A percentile compares a stretch with the other conserved stretches of the same genome.
Evolutionary conservation across 202 grass and related monocot genomes (phyloP).

Genomic region (Carex sylvatica): DNA sequence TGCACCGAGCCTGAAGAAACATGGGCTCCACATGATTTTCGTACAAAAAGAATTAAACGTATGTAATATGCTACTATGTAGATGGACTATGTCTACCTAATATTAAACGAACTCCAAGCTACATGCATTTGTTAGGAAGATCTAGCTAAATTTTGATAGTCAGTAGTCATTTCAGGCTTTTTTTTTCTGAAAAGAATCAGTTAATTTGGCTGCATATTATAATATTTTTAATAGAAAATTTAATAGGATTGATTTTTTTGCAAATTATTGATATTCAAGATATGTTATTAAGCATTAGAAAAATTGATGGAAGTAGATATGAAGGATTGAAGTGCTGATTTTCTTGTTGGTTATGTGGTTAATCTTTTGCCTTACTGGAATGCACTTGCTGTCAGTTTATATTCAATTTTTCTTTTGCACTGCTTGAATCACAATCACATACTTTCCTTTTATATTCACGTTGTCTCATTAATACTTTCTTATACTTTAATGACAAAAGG

Average conservation of each 20-base stretch:
- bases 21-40: neutral
- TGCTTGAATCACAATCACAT: neutral
- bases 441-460: neutral
- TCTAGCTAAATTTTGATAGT: slow-evolving; percentile 18
- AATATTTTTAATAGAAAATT: neutral
- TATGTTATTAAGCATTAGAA: neutral
- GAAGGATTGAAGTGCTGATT: neutral
- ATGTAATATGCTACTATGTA: neutral
- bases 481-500: neutral
- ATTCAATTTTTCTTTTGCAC: neutral
- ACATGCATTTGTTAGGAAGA: slow-evolving; percentile 10
- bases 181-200: neutral
- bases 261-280: neutral
- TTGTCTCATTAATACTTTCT: neutral
- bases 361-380: neutral
- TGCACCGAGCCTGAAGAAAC: neutral
- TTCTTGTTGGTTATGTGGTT: neutral
- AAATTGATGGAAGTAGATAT: neutral
- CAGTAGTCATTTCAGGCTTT: neutral
- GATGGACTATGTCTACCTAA: neutral
- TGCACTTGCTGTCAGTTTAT: neutral
- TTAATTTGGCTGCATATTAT: neutral
- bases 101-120: neutral
- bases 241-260: neutral
- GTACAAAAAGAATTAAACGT: neutral